These are phyloP conservation scores for Beauveria asiatica DNA, from an alignment of 2,329 filamentous ascomycete species.

Conservation along the genomic window DNA sequence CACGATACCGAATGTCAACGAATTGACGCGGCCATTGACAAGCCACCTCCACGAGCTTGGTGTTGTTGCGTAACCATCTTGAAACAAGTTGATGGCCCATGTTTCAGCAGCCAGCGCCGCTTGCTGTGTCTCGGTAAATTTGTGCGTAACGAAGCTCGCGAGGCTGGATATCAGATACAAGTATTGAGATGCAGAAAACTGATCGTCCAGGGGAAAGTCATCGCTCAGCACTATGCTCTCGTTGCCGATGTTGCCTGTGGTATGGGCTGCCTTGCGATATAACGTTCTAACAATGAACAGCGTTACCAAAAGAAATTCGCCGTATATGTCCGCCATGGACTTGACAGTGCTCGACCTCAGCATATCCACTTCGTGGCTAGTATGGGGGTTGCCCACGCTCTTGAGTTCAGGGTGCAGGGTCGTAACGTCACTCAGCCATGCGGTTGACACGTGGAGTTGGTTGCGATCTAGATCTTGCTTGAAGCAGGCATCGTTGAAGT, in stretches of 20 bases:
- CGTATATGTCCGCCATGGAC: constrained; percentile 1
- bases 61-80: constrained; percentile 19
- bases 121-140: constrained; percentile 30
- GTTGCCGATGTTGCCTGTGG: constrained; percentile 17
- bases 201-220: constrained; percentile 22
- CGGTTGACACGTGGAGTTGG: constrained; percentile 13
- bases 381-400: constrained; percentile 11
- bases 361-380: not conserved
- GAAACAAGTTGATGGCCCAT: constrained; percentile 31
- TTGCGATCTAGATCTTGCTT: constrained; percentile 17
- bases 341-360: constrained; percentile 15
- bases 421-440: constrained; percentile 20
- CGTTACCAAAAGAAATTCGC: constrained; percentile 32
- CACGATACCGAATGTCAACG: constrained; percentile 31
- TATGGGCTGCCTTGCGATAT: constrained; percentile 32
- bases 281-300: constrained; percentile 30
- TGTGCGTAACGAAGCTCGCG: constrained; percentile 28
- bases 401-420: constrained; percentile 23
- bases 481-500: constrained; percentile 34
- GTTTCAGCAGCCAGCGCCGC: constrained; percentile 22
- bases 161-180: constrained; percentile 28
- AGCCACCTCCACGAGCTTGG: constrained; percentile 25
- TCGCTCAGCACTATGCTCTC: constrained; percentile 20
- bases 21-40: constrained; percentile 21
- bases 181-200: constrained; percentile 24